phyloP scores from a whole-genome alignment of 495 filamentous ascomycete species.

The Glarea lozoyensis region DNA sequence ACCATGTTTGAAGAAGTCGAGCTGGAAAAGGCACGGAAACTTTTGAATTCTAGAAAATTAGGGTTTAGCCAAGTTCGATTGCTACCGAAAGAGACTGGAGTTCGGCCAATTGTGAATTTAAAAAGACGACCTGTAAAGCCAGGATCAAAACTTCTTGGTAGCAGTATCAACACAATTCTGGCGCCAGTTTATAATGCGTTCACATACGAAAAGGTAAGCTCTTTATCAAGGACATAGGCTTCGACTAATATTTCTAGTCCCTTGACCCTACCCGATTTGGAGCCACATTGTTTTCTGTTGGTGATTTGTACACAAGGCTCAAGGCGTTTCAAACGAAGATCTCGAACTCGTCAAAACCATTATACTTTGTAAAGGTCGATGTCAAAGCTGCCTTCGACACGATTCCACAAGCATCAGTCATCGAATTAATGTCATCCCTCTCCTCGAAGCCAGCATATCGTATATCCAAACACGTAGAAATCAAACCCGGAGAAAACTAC shows the following conservation, averaged over 20 bases:
- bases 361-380: conserved; percentile 90
- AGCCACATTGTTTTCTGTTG: conserved; percentile 67
- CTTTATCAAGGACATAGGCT: not conserved
- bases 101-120: conserved; percentile 84
- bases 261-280: conserved; percentile 56
- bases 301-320: conserved; percentile 71
- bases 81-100: conserved; percentile 56
- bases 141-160: conserved; percentile 46
- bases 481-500: conserved; percentile 37
- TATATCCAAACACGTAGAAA: conserved; percentile 66
- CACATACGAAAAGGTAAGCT: conserved; percentile 60
- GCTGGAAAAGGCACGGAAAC: conserved; percentile 40
- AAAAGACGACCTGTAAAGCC: conserved; percentile 49
- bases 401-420: conserved; percentile 72
- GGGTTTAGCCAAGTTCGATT: conserved; percentile 75
- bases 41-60: conserved; percentile 53
- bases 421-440: conserved; percentile 53
- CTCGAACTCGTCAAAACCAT: conserved; percentile 3
- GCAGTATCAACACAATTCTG: conserved; percentile 75
- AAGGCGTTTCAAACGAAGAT: conserved; percentile 51
- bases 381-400: conserved; percentile 91
- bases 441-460: conserved; percentile 58
- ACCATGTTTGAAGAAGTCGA: conserved; percentile 77
- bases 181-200: conserved; percentile 68
- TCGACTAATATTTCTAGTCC: conserved; percentile 25